These are phyloP conservation scores for Wickerhamomyces sp. DNA, from an alignment of 1,139 yeast species.

Conservation along the genomic window DNA sequence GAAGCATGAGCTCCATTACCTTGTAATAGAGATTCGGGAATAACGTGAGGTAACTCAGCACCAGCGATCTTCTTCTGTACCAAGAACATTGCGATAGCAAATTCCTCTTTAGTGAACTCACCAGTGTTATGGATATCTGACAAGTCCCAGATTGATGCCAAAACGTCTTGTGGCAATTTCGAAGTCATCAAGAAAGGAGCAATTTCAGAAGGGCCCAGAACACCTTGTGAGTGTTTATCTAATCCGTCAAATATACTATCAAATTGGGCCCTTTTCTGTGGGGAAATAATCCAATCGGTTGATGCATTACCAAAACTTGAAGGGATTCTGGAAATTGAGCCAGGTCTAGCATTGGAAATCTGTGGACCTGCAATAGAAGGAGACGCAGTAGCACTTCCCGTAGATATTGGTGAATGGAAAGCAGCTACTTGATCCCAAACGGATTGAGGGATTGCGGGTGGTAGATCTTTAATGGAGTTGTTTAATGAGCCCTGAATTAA, in stretches of 20 bases:
- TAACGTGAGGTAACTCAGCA: constrained; percentile 64
- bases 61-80: constrained; percentile 85
- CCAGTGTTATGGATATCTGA: constrained; percentile 90
- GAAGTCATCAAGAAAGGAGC: constrained; percentile 90
- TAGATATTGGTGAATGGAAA: constrained; percentile 20
- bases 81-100: constrained; percentile 89
- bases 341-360: constrained; percentile 26
- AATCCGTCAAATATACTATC: constrained; percentile 73
- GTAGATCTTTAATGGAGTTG: constrained; percentile 64
- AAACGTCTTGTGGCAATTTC: constrained; percentile 73
- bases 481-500: constrained; percentile 77
- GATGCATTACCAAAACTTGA: constrained; percentile 50
- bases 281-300: constrained; percentile 64
- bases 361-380: constrained; percentile 25
- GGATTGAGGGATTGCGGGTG: constrained; percentile 62
- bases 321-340: constrained; percentile 22
- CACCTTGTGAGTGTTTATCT: constrained; percentile 62
- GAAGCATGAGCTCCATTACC: constrained; percentile 15
- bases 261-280: constrained; percentile 71
- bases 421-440: constrained; percentile 53
- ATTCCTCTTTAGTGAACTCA: constrained; percentile 72
- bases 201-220: constrained; percentile 71
- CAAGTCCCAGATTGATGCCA: constrained; percentile 93
- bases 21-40: constrained; percentile 38
- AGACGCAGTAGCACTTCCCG: constrained; percentile 17